Evolutionary conservation across 129 eudicot species (phyloP), one percentile per base, ranked within the genome.

Genomic region (Artemisia tridentata): DNA sequence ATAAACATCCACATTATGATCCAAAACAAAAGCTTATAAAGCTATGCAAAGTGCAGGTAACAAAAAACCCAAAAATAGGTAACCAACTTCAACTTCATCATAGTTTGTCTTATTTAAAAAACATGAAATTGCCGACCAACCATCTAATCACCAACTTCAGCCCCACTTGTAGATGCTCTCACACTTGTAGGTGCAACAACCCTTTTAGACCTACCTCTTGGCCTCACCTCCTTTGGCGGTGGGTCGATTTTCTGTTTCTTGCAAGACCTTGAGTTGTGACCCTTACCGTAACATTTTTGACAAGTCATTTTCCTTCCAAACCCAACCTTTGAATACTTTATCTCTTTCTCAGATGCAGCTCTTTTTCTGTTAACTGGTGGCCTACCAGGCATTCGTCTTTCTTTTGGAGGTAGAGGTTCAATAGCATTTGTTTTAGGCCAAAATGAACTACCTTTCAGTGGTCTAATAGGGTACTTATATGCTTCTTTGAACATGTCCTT

Each of bases 211-310:
- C 29, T 8, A 17, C 29, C 13, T 57, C 20, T 16, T 19, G 27
- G 27, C 63, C 14, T 57, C 63, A 10, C 25, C 63, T 57, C 29
- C 63, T 10, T 57, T 57, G 63, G 25, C 14, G 18, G 63, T 10
- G 13, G 13, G 63, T 4, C 29, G 25, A 12, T 17, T 57, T 57
- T 57, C 29, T 57, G 18, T 6, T 54, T 54, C 60, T 54, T 52
- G 58, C 58, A 52, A 52, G 58, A 57, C 63, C 63, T 57, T 16
- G 11, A 5, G 20, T 57, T 57, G 27, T 57, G 63, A 17, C 63
- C 13, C 7, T 7, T 18, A 16, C 13, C 27, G 18, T 16, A 13
- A 18, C 25, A 57, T 5, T 57, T 52, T 52, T 52, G n/a, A 52
- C 58, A 52, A 14, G 58, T 12, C 58, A 52, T 52, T 12, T 11